Base-by-base conservation (phyloP, 73 alveolate genomes). In the Paramecium sexaurelia region DNA sequence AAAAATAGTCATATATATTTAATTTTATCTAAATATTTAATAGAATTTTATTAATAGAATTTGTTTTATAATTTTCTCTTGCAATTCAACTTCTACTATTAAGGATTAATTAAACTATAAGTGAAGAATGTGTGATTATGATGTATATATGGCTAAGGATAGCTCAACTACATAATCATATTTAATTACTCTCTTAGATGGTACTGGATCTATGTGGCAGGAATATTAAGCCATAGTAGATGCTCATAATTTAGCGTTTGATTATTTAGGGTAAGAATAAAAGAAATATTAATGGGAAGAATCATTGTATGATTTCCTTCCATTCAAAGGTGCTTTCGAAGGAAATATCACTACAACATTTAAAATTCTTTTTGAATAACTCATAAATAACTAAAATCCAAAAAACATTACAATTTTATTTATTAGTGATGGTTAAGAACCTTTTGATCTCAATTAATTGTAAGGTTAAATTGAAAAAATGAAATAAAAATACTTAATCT, bases 261-360 rank as follows among this genome's bases (percentile, higher is more conserved):
- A 6, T 3, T 1, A 6, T 11, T 27, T 61, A 8, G 83, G 83
- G 13, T 26, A 10, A 26, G 1, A 61, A 13, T 13, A 61, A 27
- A 29, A 10, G 83, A 32, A 26, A 61, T 61, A 24, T 61, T 61
- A 61, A 61, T 61, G 83, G 83, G 83, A 61, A 61, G 43, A 24
- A 29, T 26, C 17, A 15, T n/a, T 61, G 7, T 61, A 29, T 24
- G 47, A 61, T 61, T 11, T 61, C 7, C 39, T 26, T 61, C 83
- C 83, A 61, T 61, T 61, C 39, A 61, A 20, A 61, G 3, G 83
- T 61, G 83, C 83, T 10, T 41, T 41, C 3, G n/a, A 10, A 9
- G 83, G 83, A 32, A 32, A 61, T 61, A 61, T 61, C 39, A 61
- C 83, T 15, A 6, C 2, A 61, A 61, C 83, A 10, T 61, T 61